Percentiles rank a stretch among this genome's conserved stretches.
These are phyloP conservation scores for Acanthamoeba healyi DNA, from an alignment of 208 protist species.

Conservation along the genomic window DNA sequence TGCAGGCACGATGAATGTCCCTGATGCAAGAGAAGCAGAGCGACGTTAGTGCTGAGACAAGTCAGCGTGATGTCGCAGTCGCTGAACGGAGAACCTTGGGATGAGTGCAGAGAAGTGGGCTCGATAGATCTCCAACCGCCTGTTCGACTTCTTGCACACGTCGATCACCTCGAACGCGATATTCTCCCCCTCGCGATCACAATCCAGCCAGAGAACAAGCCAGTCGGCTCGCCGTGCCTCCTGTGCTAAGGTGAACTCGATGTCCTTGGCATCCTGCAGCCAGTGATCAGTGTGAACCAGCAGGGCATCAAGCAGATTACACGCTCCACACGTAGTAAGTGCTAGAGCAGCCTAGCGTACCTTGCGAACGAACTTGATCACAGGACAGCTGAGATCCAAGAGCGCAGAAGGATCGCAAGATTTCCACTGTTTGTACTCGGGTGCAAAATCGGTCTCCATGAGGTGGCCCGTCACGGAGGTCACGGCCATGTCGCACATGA, in stretches of 20 bases:
- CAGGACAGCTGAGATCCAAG: conserved; percentile 90
- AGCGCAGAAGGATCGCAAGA: conserved; percentile 92
- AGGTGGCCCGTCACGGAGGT: conserved; percentile 98
- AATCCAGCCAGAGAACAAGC: conserved; percentile 93
- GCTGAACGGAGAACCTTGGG: conserved; percentile 69
- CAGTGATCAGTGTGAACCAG: neutral
- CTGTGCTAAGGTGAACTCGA: conserved; percentile 90
- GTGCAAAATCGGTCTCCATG: conserved; percentile 93
- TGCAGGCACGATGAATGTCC: conserved; percentile 86
- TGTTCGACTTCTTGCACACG: conserved; percentile 86
- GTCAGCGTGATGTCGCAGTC: too few relatives aligned
- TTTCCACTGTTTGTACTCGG: conserved; percentile 92
- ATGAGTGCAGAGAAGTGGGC: conserved; percentile 94
- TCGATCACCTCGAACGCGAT: conserved; percentile 94
- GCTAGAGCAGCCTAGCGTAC: neutral
- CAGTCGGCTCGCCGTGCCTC: conserved; percentile 80
- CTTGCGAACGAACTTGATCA: conserved; percentile 91
- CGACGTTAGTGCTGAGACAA: neutral
- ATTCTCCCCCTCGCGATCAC: conserved; percentile 96
- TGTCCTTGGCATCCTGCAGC: conserved; percentile 87
- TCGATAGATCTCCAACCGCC: conserved; percentile 79
- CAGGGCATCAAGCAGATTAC: neutral
- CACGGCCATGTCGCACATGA: conserved; percentile 92
- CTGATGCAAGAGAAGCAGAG: conserved; percentile 56
- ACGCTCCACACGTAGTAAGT: neutral